Conservation (phyloP, 345 rosid genomes). For the Populus simonii region DNA sequence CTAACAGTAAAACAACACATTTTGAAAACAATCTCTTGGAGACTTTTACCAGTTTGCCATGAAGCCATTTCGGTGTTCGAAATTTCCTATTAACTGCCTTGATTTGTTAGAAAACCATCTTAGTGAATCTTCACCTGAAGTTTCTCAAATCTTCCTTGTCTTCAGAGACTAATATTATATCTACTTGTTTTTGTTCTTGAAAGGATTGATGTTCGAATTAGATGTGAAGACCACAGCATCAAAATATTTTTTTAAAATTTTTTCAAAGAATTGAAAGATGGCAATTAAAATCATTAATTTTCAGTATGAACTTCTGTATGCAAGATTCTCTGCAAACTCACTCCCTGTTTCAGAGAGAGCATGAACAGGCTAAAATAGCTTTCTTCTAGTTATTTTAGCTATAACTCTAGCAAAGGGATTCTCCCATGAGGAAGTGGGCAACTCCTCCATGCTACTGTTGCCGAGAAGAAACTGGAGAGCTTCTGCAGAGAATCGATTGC, state of each 20-base stretch:
- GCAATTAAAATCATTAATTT: constrained; percentile 7
- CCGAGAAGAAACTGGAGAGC: too few species aligned
- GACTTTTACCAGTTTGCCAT: too few species aligned
- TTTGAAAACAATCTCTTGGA: too few species aligned
- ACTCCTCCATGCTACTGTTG: too few species aligned
- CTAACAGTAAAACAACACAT: too few species aligned
- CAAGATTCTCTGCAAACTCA: not conserved
- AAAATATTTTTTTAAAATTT: not conserved
- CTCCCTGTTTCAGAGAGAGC: too few species aligned
- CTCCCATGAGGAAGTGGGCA: too few species aligned
- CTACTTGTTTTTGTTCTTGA: not conserved
- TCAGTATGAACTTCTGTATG: not conserved
- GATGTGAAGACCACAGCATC: constrained; percentile 37
- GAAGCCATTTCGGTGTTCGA: not conserved
- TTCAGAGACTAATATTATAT: constrained; percentile 60
- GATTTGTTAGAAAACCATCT: constrained; percentile 62
- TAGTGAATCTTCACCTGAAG: constrained; percentile 65
- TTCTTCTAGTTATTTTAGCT: too few species aligned
- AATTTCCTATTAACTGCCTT: constrained; percentile 44
- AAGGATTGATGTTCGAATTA: not conserved
- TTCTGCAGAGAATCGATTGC: too few species aligned
- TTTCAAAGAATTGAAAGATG: constrained; percentile 26
- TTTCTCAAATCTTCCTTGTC: constrained; percentile 58
- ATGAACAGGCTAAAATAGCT: too few species aligned
- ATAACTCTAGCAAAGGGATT: too few species aligned